Evolutionary conservation across 805 yeast genomes (phyloP), one percentile per base, ranked within the genome.

Genomic region (Millerago galiae): DNA sequence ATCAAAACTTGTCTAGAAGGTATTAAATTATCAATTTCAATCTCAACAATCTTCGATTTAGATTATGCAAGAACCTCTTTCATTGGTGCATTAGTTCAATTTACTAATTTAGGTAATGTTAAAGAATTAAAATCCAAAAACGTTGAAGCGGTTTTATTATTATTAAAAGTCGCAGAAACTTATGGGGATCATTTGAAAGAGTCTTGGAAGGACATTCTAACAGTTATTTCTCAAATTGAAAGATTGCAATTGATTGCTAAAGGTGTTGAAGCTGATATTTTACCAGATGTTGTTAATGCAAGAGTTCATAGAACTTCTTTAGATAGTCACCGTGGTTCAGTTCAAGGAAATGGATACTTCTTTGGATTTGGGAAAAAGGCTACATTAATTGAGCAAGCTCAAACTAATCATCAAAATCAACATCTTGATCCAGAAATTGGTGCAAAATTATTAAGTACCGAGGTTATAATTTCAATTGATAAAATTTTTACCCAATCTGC

Each of bases 41-140:
- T 95, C 43, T 77, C 98, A 1, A 79, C 96, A 47, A 74, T 83
- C 59, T 90, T 88, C 60, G 91, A 81, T 37, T 67, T 89, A 38
- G 89, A 82, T 41, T 79, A 86, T 54, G 95, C 97, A 0, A 77
- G 93, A 57, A 79, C 83, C 11, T 86, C 98, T 1, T 93, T 91
- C 60, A 78, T 95, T 46, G 83, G 95, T 43, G 95, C 96, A 0
- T 71, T 93, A 52, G 81, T 88, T 28, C 95, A 90, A 61, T 90
- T 88, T 56, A 79, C 91, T 41, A 84, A 85, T 53, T 67, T 91
- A 47, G 79, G 81, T 59, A 88, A 87, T 54, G 73, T 83, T 44
- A 81, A 82, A 45, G 95, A 85, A 57, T 75, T 93, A 70, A 77
- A 76, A 45, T 62, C 70, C 5, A 91, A 91, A 63, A 89, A 89